These are phyloP conservation scores for Trichophyton rubrum DNA, from an alignment of 2,329 filamentous ascomycete genomes.

Conservation along the genomic window DNA sequence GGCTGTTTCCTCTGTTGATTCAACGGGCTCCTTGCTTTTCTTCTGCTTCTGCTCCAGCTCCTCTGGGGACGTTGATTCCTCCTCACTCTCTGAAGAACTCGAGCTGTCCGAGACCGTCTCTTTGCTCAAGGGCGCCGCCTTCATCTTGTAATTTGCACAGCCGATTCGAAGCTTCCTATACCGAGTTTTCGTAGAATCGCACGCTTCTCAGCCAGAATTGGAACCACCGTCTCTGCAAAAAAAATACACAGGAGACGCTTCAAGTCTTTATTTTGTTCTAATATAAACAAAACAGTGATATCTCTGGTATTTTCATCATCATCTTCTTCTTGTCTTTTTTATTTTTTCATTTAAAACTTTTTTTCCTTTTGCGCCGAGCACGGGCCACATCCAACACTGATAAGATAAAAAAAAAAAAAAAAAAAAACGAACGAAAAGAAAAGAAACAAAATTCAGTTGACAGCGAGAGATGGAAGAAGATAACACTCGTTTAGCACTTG, in stretches of 20 bases:
- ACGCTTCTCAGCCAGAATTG: not conserved
- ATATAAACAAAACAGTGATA: not conserved
- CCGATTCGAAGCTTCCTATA: not conserved
- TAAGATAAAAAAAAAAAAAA: not conserved
- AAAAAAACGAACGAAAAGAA: not conserved
- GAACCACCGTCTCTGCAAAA: not conserved
- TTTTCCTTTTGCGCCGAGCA: constrained; percentile 29
- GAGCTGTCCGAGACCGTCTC: constrained; percentile 14
- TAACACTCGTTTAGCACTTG: too few relatives aligned
- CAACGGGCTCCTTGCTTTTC: not conserved
- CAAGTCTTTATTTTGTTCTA: not conserved
- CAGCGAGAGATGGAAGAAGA: too few relatives aligned
- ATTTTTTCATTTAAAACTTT: constrained; percentile 1
- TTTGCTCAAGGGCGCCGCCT: constrained; percentile 14
- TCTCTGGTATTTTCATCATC: not conserved
- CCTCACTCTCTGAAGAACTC: constrained; percentile 9
- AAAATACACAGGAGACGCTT: not conserved
- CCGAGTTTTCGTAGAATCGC: not conserved
- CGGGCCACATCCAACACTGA: constrained; percentile 23
- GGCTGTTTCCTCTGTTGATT: constrained; percentile 5
- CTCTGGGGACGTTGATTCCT: not conserved
- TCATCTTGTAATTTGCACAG: not conserved
- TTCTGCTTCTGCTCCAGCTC: not conserved
- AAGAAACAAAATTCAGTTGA: not conserved
- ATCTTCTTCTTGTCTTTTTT: not conserved